A percentile compares a stretch with the other conserved stretches of the same genome.
phyloP scores from a whole-genome alignment of 2,329 filamentous ascomycete genomes.

The Cercospora citrullina region DNA sequence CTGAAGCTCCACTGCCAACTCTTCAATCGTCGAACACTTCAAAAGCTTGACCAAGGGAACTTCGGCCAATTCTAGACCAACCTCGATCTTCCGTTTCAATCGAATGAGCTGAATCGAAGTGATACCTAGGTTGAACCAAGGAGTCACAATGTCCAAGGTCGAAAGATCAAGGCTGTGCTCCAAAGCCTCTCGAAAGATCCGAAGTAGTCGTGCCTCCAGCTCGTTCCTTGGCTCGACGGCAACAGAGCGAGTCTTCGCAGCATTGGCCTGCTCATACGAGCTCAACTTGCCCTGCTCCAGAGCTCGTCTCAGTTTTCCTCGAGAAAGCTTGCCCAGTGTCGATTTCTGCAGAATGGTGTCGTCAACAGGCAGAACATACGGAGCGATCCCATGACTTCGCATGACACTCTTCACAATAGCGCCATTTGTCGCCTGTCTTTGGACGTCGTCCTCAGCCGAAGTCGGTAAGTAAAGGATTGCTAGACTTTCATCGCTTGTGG shows the following conservation, averaged over 20 bases:
- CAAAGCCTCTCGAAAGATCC: slow-evolving; percentile 8
- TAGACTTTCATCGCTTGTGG: not conserved
- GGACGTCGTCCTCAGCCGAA: not conserved
- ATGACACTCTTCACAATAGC: slow-evolving; percentile 1
- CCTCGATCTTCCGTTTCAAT: slow-evolving; percentile 6
- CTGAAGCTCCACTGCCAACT: slow-evolving; percentile 9
- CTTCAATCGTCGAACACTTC: slow-evolving; percentile 7
- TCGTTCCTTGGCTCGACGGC: not conserved
- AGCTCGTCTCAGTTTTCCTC: slow-evolving; percentile 18
- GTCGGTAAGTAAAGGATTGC: slow-evolving; percentile 7
- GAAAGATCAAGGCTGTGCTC: not conserved
- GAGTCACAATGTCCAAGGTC: not conserved
- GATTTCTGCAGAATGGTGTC: slow-evolving; percentile 20
- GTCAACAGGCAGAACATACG: slow-evolving; percentile 9
- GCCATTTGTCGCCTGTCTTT: not conserved
- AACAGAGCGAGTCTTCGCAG: not conserved
- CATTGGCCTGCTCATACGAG: slow-evolving; percentile 3
- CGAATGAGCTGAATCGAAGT: slow-evolving; percentile 13
- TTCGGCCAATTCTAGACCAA: not conserved
- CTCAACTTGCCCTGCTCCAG: slow-evolving; percentile 13
- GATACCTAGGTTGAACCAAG: slow-evolving; percentile 14
- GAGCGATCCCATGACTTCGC: slow-evolving; percentile 6
- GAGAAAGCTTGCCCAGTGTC: slow-evolving; percentile 26
- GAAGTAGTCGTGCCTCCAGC: slow-evolving; percentile 4
- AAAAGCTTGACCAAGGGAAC: slow-evolving; percentile 9